Conservation (phyloP, 2,329 filamentous ascomycete species). For the Paecilomyces sp. region DNA sequence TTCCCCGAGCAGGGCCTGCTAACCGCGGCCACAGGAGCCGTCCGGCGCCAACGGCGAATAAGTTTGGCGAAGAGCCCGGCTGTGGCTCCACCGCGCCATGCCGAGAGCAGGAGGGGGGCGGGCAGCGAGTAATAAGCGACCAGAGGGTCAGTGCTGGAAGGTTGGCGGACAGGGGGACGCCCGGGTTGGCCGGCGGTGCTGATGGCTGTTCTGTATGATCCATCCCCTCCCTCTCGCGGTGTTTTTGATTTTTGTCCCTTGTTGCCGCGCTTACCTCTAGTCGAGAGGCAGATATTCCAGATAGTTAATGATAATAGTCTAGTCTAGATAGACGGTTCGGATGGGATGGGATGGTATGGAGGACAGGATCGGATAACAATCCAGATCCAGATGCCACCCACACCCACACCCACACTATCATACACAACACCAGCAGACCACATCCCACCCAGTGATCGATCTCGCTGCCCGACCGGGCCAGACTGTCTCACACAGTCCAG, state of each 20-base stretch:
- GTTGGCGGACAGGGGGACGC: background rate
- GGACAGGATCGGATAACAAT: too few relatives aligned
- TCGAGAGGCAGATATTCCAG: too few relatives aligned
- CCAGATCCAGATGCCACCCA: too few relatives aligned
- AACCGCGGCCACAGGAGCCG: constrained; percentile 11
- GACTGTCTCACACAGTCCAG: constrained; percentile 12
- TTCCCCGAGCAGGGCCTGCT: background rate
- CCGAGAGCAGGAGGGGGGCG: background rate
- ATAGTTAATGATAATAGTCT: too few relatives aligned
- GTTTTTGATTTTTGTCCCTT: background rate
- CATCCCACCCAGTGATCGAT: background rate
- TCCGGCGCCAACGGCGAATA: constrained; percentile 20
- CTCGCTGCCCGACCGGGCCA: constrained; percentile 3
- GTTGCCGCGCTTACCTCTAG: background rate
- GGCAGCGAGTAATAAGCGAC: constrained; percentile 1
- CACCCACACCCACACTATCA: too few relatives aligned
- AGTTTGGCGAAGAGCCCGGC: constrained; percentile 7
- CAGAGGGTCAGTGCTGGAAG: background rate
- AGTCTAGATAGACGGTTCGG: too few relatives aligned
- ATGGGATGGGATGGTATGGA: too few relatives aligned
- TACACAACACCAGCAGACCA: too few relatives aligned
- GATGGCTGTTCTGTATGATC: too few relatives aligned
- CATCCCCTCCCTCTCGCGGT: too few relatives aligned
- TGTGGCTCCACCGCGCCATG: background rate
- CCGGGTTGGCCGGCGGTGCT: background rate